phyloP scores from a whole-genome alignment of 2,329 filamentous ascomycete species.

The Ascochyta fabae region DNA sequence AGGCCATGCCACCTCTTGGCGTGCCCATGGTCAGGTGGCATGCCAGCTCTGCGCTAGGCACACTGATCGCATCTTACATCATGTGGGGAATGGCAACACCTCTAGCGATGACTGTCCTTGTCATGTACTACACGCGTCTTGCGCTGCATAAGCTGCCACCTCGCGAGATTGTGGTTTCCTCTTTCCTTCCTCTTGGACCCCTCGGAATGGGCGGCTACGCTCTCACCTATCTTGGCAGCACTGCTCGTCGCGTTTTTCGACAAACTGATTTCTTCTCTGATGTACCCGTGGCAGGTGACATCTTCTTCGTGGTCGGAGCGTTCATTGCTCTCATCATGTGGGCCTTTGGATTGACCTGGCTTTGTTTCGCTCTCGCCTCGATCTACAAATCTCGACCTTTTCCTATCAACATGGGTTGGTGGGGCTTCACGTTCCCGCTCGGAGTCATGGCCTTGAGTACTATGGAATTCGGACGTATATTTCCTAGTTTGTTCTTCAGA shows the following conservation, averaged over 20 bases:
- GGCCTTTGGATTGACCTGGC: constrained; percentile 63
- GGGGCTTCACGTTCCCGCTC: constrained; percentile 66
- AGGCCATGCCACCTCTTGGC: no score
- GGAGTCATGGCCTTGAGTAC: constrained; percentile 63
- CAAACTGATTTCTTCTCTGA: constrained; percentile 47
- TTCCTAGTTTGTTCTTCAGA: constrained; percentile 63
- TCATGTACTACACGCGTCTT: constrained; percentile 73
- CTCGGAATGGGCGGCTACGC: constrained; percentile 70
- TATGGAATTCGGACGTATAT: constrained; percentile 56
- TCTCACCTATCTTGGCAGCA: constrained; percentile 59
- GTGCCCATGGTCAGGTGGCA: no score
- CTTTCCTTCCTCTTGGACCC: constrained; percentile 71
- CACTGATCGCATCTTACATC: constrained; percentile 69
- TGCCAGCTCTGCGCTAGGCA: constrained; percentile 66
- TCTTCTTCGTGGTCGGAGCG: constrained; percentile 64
- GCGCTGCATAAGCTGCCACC: constrained; percentile 70
- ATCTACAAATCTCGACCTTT: constrained; percentile 55
- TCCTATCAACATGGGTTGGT: constrained; percentile 69
- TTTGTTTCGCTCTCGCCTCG: constrained; percentile 60
- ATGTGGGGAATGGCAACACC: constrained; percentile 71
- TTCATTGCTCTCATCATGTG: constrained; percentile 62
- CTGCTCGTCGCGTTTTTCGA: constrained; percentile 52
- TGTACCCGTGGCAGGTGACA: constrained; percentile 52
- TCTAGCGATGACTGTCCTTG: constrained; percentile 67
- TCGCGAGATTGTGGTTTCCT: constrained; percentile 70